Base-by-base conservation (phyloP, 176 grass and related monocot species). In the Aegilops longissima region DNA sequence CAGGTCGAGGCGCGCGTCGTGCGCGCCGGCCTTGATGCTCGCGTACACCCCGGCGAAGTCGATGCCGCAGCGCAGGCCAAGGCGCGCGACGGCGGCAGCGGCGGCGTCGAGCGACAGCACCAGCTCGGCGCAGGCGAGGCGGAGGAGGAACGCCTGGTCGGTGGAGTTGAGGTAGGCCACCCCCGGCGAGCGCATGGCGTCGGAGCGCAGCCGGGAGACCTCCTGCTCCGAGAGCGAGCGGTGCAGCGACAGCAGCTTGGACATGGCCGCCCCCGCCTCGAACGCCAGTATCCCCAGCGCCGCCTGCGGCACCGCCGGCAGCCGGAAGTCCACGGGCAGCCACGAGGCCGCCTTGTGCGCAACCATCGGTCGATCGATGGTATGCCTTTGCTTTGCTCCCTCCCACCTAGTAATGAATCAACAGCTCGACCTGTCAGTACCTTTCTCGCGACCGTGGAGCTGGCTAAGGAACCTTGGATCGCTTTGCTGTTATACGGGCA, bases 131-230 rank as follows among this genome's bases (percentile, higher is more conserved):
- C 96, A 98, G 47, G 96, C 96, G 20, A 98, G 82, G 54, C 44
- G 44, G 72, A 98, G 92, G 44, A 98, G 92, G 91, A 92, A 82
- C 35, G 88, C 64, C 87, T 96, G 97, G 63, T 99, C 97, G 56
- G 87, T 93, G 77, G 97, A 94, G 79, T 78, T 93, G 29, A 99
- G 88, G 83, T 99, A 99, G 13, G 94, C 86, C 5, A 99, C 97
- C 21, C 97, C 97, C 5, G 84, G 56, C 0, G 94, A 93, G 6
- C 94, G 92, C 97, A 99, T 99, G 42, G 82, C 82, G 76, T 99
- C 92, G 73, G 90, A 80, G 1, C 94, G 94, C 21, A 99, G 84
- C 6, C 88, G 80, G 31, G 87, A 56, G 2, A 96, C 80, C 83
- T 96, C 92, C 51, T 39, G 64, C 56, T 96, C 97, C 40, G 90